phyloP scores from a whole-genome alignment of 805 yeast genomes.

The Blastobotrys terrestris region DNA sequence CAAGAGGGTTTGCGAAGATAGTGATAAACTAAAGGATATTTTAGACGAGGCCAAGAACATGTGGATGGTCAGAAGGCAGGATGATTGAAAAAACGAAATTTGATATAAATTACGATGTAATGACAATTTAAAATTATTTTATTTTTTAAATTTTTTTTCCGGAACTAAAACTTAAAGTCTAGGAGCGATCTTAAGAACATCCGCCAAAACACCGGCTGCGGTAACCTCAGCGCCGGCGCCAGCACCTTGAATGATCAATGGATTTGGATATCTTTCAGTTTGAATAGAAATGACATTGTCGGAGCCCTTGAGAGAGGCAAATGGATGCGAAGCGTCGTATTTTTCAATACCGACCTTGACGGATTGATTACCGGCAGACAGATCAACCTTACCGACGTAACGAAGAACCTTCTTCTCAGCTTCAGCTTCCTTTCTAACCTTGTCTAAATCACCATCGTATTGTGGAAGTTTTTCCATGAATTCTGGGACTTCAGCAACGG shows the following conservation, averaged over 20 bases:
- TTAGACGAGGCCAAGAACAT: constrained; percentile 53
- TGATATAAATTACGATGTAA: neutral
- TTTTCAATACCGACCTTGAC: constrained; percentile 85
- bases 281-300: constrained; percentile 91
- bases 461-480: constrained; percentile 75
- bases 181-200: constrained; percentile 85
- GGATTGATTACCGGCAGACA: constrained; percentile 44
- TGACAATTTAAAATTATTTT: neutral
- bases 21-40: constrained; percentile 41
- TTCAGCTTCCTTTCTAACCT: constrained; percentile 74
- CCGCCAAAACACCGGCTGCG: constrained; percentile 90
- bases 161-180: constrained; percentile 39
- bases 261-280: constrained; percentile 88
- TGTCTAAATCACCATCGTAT: constrained; percentile 73
- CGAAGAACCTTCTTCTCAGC: constrained; percentile 81
- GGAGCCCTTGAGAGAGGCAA: constrained; percentile 91
- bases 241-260: constrained; percentile 95
- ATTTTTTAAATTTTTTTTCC: neutral
- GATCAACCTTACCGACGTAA: constrained; percentile 87
- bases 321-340: constrained; percentile 80
- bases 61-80: constrained; percentile 8
- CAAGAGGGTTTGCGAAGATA: constrained; percentile 53
- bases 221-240: constrained; percentile 77
- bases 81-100: neutral
- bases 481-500: constrained; percentile 55